These are phyloP conservation scores for Chaetomium olivaceum DNA, from an alignment of 2,329 filamentous ascomycete genomes.

Conservation along the genomic window DNA sequence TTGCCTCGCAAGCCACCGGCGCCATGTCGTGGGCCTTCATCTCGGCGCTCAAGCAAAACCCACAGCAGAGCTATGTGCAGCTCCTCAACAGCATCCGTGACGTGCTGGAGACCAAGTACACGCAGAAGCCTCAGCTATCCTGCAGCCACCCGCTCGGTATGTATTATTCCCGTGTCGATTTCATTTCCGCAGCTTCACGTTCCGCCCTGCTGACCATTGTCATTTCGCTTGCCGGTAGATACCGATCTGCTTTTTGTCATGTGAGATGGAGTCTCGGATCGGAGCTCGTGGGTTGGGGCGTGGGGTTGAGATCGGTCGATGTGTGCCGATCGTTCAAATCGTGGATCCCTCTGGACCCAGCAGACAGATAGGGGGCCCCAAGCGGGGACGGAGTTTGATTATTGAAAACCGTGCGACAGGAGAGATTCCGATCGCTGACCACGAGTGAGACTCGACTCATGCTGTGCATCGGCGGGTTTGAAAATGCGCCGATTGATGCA, in stretches of 20 bases:
- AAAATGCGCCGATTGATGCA: not conserved
- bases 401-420: not conserved
- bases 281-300: not conserved
- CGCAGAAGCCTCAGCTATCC: constrained; percentile 93
- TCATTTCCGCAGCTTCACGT: not conserved
- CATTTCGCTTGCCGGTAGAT: constrained; percentile 23
- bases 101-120: constrained; percentile 81
- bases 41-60: constrained; percentile 83
- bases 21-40: constrained; percentile 99
- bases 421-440: not conserved
- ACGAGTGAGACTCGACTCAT: not conserved
- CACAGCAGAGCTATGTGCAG: constrained; percentile 94
- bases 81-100: constrained; percentile 94
- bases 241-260: constrained; percentile 33
- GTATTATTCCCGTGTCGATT: constrained; percentile 37
- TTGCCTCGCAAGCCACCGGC: constrained; percentile 84
- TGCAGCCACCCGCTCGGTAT: constrained; percentile 94
- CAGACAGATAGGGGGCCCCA: not conserved
- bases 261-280: constrained; percentile 21
- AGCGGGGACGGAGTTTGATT: not conserved
- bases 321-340: not conserved
- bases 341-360: not conserved
- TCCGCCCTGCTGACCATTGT: not conserved
- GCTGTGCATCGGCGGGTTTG: not conserved
- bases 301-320: not conserved